phyloP scores from a whole-genome alignment of 2,329 filamentous ascomycete genomes.

The Penicillium paneum region DNA sequence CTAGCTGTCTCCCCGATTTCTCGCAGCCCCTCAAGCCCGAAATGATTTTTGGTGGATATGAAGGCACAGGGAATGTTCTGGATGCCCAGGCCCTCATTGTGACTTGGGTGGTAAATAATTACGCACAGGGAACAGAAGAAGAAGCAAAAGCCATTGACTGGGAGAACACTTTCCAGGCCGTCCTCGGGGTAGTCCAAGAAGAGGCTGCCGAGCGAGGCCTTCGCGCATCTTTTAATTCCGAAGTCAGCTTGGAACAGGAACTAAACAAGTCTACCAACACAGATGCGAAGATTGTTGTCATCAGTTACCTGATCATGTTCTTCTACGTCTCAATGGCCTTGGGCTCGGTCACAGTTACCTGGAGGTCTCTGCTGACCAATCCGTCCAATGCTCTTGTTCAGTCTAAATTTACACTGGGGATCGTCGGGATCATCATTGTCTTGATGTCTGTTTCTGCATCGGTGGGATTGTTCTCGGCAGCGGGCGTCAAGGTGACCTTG shows the following conservation, averaged over 20 bases:
- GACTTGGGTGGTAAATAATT: constrained; percentile 93
- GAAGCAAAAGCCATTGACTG: constrained; percentile 79
- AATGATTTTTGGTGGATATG: constrained; percentile 80
- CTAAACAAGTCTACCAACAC: constrained; percentile 98
- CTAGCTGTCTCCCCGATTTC: constrained; percentile 78
- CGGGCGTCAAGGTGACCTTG: constrained; percentile 87
- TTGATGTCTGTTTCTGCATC: constrained; percentile 96
- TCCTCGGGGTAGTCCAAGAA: constrained; percentile 71
- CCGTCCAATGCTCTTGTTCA: constrained; percentile 83
- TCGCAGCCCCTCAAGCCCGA: constrained; percentile 82
- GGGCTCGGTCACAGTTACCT: constrained; percentile 77
- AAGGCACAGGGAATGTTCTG: constrained; percentile 60
- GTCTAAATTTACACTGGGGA: constrained; percentile 94
- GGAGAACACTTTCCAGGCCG: constrained; percentile 73
- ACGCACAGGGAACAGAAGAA: constrained; percentile 67
- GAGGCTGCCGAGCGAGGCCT: constrained; percentile 77
- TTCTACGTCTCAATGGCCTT: constrained; percentile 90
- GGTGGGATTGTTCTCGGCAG: constrained; percentile 89
- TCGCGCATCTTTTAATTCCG: constrained; percentile 88
- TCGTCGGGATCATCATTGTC: constrained; percentile 91
- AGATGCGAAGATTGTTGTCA: constrained; percentile 90
- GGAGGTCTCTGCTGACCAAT: constrained; percentile 74
- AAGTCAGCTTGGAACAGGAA: constrained; percentile 91
- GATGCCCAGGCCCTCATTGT: constrained; percentile 78
- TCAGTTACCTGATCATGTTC: constrained; percentile 99